Conservation (phyloP, 2,329 filamentous ascomycete genomes). For the Venturia pyrina region DNA sequence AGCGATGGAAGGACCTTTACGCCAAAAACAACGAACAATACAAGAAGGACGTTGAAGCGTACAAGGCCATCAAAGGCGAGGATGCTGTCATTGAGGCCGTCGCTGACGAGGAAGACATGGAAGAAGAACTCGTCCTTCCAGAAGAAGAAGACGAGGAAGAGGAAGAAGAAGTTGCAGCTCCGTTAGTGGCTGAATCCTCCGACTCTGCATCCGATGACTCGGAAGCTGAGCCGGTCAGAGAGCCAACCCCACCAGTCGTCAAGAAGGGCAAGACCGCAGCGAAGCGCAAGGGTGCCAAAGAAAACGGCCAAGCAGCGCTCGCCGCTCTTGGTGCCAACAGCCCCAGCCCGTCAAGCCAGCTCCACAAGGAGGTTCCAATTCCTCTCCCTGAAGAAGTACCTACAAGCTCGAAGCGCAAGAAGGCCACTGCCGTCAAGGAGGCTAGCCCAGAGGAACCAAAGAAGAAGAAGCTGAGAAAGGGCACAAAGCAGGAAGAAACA, state of each 20-base stretch:
- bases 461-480: conserved; percentile 11
- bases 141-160: conserved; percentile 30
- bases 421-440: conserved; percentile 5
- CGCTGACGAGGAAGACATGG: conserved; percentile 20
- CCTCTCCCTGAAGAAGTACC: conserved; percentile 13
- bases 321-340: conserved; percentile 17
- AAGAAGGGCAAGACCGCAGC: conserved; percentile 7
- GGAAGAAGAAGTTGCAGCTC: conserved; percentile 19
- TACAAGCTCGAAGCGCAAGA: conserved; percentile 9
- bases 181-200: conserved; percentile 14
- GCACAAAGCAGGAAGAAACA: not conserved
- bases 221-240: conserved; percentile 8
- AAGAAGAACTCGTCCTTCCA: conserved; percentile 26
- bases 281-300: conserved; percentile 4
- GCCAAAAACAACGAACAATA: conserved; percentile 19
- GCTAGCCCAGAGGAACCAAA: conserved; percentile 8
- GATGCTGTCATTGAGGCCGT: conserved; percentile 32
- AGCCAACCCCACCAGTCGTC: conserved; percentile 1
- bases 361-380: conserved; percentile 4
- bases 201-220: conserved; percentile 6
- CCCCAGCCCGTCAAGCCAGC: conserved; percentile 9
- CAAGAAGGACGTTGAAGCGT: conserved; percentile 44
- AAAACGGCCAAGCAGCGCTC: conserved; percentile 15
- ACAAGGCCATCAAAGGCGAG: conserved; percentile 41
- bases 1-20: conserved; percentile 38